Conservation (phyloP, 805 yeast species). For the Candida bentonensis region DNA sequence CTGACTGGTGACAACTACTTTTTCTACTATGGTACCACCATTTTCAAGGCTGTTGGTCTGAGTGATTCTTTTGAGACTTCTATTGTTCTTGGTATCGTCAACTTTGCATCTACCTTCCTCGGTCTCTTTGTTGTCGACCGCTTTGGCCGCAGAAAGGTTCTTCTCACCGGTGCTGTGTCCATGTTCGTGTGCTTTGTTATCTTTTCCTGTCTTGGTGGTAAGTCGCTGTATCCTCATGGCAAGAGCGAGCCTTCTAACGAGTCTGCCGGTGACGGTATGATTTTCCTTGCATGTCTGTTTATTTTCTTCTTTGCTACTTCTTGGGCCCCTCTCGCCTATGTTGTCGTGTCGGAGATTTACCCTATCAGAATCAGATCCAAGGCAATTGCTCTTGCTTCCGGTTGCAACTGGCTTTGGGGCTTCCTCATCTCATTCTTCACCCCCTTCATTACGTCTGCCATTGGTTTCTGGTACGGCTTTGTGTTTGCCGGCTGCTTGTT, state of each 20-base stretch:
- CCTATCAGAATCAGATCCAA: constrained; percentile 65
- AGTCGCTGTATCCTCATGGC: constrained; percentile 10
- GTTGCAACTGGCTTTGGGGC: constrained; percentile 71
- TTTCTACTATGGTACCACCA: constrained; percentile 77
- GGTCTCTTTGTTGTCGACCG: constrained; percentile 68
- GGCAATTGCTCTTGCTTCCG: constrained; percentile 57
- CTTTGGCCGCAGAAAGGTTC: constrained; percentile 61
- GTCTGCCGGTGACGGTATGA: constrained; percentile 33
- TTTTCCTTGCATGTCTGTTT: constrained; percentile 43
- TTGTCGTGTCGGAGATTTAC: constrained; percentile 44
- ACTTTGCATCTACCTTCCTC: constrained; percentile 57
- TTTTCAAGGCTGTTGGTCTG: constrained; percentile 38
- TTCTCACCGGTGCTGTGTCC: constrained; percentile 58
- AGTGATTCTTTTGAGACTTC: constrained; percentile 48
- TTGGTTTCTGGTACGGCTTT: constrained; percentile 52
- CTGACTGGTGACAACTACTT: constrained; percentile 83
- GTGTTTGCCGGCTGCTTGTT: constrained; percentile 62
- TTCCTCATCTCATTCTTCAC: constrained; percentile 59
- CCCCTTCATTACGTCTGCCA: constrained; percentile 59
- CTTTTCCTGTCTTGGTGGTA: constrained; percentile 14
- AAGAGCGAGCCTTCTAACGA: constrained; percentile 16
- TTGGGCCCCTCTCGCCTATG: constrained; percentile 81
- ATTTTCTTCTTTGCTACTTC: constrained; percentile 66
- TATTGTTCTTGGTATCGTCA: constrained; percentile 56
- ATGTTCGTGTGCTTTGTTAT: constrained; percentile 32